Base-by-base conservation (phyloP, 441 rosid genomes). In the Gossypium gossypioides region DNA sequence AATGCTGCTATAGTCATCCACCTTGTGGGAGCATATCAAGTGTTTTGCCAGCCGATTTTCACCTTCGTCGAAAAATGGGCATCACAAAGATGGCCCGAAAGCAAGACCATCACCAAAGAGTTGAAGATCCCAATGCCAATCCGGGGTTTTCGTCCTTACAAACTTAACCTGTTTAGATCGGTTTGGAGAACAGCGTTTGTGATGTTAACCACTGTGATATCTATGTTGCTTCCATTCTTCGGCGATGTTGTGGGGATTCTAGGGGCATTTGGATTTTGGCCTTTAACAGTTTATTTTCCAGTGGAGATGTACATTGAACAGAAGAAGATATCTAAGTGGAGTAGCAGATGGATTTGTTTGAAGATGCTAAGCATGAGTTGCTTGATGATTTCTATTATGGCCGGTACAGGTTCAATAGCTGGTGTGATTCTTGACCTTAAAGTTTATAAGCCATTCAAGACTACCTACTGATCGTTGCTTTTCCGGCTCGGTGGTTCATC, bases 201-300 rank as follows among this genome's bases (percentile, higher is more conserved):
- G 48, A 74, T 90, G 0, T 16, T 87, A 37, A 86, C 96, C 0
- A 78, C 91, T 1, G 24, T 91, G 0, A 2, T 86, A 8, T 96
- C 95, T 40, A 91, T 91, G 98, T 78, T 88, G 42, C 83, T 93
- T 65, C 98, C 98, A 0, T 93, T 93, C 87, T 93, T 93, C 92
- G 90, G 89, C 34, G 87, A 87, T 12, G 86, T 90, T 21, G 65
- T 87, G 74, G 95, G 93, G 1, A 86, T 93, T 7, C 78, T 91
- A 0, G 97, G 98, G 40, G 94, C 96, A 2, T 82, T 82, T 6
- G 81, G 87, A 0, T 91, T 93, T 76, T 93, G 95, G 91, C 98
- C 97, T 1, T 76, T 93, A 66, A 86, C 96, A 0, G 95, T 91
- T 7, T 87, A 89, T 74, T 89, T 89, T 63, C 98, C 96, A 0